Percentiles rank a stretch among this genome's conserved stretches.
Conservation (phyloP, 805 yeast species). For the Pichia ethanolica region DNA sequence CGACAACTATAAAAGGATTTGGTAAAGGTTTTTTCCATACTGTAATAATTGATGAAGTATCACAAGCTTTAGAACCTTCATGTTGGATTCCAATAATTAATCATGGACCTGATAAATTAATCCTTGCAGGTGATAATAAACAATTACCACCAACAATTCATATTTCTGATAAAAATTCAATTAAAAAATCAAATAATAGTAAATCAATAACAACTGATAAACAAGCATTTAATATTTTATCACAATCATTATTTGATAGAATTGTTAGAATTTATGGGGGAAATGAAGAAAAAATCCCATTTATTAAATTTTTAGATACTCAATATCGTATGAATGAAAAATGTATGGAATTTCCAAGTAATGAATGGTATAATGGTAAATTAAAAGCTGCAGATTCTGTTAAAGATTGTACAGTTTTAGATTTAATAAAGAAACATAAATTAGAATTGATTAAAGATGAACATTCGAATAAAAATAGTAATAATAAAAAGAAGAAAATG, state of each 20-base stretch:
- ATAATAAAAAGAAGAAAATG: slow-evolving; percentile 15
- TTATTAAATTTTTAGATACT: slow-evolving; percentile 52
- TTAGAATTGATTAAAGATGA: background rate
- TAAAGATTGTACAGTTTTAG: slow-evolving; percentile 41
- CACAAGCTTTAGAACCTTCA: slow-evolving; percentile 90
- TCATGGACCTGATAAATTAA: slow-evolving; percentile 52
- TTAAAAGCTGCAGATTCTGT: slow-evolving; percentile 60
- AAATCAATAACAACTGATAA: slow-evolving; percentile 13
- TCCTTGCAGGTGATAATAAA: slow-evolving; percentile 88
- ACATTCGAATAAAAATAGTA: background rate
- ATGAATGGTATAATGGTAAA: slow-evolving; percentile 52
- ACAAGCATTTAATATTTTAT: slow-evolving; percentile 39
- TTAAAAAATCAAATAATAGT: slow-evolving; percentile 26
- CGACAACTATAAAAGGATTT: slow-evolving; percentile 1
- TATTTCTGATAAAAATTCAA: slow-evolving; percentile 7
- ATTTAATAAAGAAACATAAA: slow-evolving; percentile 30
- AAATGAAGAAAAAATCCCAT: slow-evolving; percentile 27
- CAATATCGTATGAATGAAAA: slow-evolving; percentile 83
- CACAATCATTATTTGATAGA: slow-evolving; percentile 75
- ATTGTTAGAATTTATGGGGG: slow-evolving; percentile 43
- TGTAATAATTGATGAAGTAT: slow-evolving; percentile 88
- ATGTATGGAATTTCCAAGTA: slow-evolving; percentile 76
- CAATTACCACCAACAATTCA: slow-evolving; percentile 91
- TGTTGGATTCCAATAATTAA: slow-evolving; percentile 89
- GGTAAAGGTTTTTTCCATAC: slow-evolving; percentile 50